These are phyloP conservation scores for Fraxinus floribunda DNA, from an alignment of 305 asterid species.

Conservation along the genomic window DNA sequence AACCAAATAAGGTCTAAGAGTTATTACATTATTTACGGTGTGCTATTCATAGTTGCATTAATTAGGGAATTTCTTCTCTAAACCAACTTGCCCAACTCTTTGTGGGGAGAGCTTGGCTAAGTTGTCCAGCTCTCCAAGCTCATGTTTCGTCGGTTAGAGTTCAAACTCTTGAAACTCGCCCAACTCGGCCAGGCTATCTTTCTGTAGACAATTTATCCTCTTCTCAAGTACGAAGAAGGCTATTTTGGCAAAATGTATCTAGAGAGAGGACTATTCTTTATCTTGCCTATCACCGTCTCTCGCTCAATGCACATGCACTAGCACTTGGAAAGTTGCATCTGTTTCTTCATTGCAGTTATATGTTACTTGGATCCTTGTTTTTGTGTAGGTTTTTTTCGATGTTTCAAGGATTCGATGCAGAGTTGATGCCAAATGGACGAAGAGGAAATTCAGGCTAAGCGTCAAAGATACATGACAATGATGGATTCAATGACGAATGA, in stretches of 20 bases:
- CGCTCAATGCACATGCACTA: neutral
- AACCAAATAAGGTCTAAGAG: neutral
- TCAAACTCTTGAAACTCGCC: neutral
- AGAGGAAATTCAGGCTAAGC: constrained; percentile 84
- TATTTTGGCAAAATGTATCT: neutral
- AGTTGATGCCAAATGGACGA: constrained; percentile 78
- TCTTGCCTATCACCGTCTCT: too few relatives aligned
- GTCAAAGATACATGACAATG: constrained; percentile 91
- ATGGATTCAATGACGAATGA: constrained; percentile 97
- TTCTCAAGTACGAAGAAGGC: constrained; percentile 16
- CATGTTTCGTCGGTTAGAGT: neutral
- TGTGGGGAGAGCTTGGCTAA: neutral
- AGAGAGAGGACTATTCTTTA: neutral
- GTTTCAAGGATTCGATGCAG: constrained; percentile 88
- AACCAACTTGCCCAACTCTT: neutral
- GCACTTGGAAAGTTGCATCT: neutral
- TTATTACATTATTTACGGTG: neutral
- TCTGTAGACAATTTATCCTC: neutral
- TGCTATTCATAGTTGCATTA: neutral
- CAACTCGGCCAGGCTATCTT: neutral
- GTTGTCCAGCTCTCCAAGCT: neutral
- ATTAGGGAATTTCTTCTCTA: neutral
- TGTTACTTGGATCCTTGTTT: constrained; percentile 10
- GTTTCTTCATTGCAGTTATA: constrained; percentile 2
- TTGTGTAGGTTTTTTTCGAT: constrained; percentile 66